Conservation (phyloP, 2,329 filamentous ascomycete genomes). For the Talaromyces sp. region DNA sequence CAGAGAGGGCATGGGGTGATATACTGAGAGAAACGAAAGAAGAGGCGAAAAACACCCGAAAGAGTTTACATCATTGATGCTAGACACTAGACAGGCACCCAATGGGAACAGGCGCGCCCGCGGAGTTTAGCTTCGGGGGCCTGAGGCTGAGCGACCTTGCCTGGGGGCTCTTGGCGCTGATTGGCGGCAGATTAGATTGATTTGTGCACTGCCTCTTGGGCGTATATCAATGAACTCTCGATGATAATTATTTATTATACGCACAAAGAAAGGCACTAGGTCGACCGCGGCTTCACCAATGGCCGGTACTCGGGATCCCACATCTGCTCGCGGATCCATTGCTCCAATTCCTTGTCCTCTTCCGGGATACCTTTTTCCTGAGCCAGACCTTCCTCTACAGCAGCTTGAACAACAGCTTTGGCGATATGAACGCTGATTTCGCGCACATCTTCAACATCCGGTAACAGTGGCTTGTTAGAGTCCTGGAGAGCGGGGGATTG, state of each 20-base stretch:
- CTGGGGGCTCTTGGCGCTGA: neutral
- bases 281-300: constrained; percentile 20
- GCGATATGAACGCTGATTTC: constrained; percentile 76
- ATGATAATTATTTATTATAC: neutral
- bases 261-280: neutral
- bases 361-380: constrained; percentile 63
- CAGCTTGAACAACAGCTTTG: constrained; percentile 53
- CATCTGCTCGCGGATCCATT: constrained; percentile 43
- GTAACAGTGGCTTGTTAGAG: constrained; percentile 63
- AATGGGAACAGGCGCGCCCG: neutral
- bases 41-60: too few species aligned
- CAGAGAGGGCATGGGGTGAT: neutral
- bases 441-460: constrained; percentile 70
- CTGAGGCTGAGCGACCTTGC: neutral
- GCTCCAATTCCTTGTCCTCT: constrained; percentile 32
- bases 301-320: constrained; percentile 40
- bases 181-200: neutral
- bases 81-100: neutral
- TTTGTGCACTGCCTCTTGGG: neutral
- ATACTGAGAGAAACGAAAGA: neutral
- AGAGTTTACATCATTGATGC: neutral
- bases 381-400: constrained; percentile 66
- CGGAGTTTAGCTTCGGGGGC: neutral
- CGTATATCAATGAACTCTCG: neutral
- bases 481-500: constrained; percentile 68